A percentile compares a stretch with the other conserved stretches of the same genome.
phyloP scores from a whole-genome alignment of 2,329 filamentous ascomycete genomes.

The Bipolaris sorokiniana region DNA sequence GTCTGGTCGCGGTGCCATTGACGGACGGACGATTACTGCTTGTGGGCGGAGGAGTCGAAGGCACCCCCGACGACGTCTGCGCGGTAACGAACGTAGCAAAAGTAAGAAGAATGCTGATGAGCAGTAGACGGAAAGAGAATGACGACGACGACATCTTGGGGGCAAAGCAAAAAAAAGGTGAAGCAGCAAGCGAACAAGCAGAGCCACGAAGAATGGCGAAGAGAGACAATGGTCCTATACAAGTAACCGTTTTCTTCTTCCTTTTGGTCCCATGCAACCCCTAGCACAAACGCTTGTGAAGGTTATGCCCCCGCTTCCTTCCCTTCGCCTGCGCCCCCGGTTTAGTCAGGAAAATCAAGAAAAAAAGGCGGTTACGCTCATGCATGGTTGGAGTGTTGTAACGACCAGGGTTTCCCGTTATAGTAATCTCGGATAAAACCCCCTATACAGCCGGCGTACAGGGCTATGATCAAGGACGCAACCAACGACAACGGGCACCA shows the following conservation, averaged over 20 bases:
- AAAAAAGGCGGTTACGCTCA: conserved; percentile 13
- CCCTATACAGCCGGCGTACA: conserved; percentile 27
- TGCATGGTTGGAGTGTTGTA: conserved; percentile 18
- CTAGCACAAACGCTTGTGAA: conserved; percentile 8
- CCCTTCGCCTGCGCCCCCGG: no score
- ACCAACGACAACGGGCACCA: conserved; percentile 10
- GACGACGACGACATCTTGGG: conserved; percentile 8
- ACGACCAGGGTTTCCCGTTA: conserved; percentile 31
- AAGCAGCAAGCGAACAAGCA: conserved; percentile 10
- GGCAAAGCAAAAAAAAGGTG: neutral
- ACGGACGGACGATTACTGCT: conserved; percentile 28
- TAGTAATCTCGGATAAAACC: conserved; percentile 45
- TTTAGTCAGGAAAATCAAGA: neutral
- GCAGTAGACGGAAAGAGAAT: conserved; percentile 44
- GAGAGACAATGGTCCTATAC: conserved; percentile 8
- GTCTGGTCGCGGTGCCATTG: conserved; percentile 29
- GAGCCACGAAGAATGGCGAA: conserved; percentile 19
- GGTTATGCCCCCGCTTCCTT: no score
- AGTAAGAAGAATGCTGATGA: conserved; percentile 36
- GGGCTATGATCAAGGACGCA: conserved; percentile 32
- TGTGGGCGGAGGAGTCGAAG: conserved; percentile 37
- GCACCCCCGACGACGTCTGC: conserved; percentile 26
- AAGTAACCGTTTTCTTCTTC: conserved; percentile 5
- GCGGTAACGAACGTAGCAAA: conserved; percentile 37
- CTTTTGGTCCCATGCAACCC: no score